These are phyloP conservation scores for Agarophyton chilense DNA, from an alignment of 23 red algal genomes.

Conservation along the genomic window DNA sequence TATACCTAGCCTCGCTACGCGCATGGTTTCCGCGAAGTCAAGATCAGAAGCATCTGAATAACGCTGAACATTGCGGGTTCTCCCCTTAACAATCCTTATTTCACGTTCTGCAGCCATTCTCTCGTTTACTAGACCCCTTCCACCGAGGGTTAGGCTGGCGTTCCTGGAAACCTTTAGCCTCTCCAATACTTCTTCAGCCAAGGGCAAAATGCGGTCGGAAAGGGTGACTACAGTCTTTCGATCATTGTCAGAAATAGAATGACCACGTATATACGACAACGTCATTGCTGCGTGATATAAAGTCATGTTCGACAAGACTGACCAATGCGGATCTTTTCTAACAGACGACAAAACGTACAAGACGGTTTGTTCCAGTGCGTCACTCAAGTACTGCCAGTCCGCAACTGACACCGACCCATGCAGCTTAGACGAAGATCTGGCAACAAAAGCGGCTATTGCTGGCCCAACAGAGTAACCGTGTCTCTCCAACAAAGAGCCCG, in stretches of 20 bases:
- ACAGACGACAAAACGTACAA: no score
- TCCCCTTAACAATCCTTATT: background rate
- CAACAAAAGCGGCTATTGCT: slow-evolving; percentile 17
- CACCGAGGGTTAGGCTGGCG: background rate
- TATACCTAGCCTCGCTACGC: background rate
- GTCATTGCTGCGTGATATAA: slow-evolving; percentile 11
- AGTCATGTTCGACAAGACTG: background rate
- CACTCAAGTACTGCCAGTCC: background rate
- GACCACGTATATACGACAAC: background rate
- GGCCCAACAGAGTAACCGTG: background rate
- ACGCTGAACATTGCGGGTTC: background rate
- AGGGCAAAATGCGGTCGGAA: background rate
- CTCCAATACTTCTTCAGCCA: background rate
- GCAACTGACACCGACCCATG: background rate
- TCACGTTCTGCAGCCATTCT: background rate
- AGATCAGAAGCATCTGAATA: background rate
- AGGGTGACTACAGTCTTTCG: background rate
- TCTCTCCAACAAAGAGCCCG: background rate
- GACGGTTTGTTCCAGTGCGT: background rate
- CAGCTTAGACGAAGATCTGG: background rate
- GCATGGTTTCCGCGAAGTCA: background rate
- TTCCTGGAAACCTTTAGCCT: background rate
- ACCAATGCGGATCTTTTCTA: background rate
- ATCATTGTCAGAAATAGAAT: background rate
- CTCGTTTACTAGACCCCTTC: background rate